Evolutionary conservation across 148 eudicot species (phyloP).

Genomic region (Simmondsia chinensis): DNA sequence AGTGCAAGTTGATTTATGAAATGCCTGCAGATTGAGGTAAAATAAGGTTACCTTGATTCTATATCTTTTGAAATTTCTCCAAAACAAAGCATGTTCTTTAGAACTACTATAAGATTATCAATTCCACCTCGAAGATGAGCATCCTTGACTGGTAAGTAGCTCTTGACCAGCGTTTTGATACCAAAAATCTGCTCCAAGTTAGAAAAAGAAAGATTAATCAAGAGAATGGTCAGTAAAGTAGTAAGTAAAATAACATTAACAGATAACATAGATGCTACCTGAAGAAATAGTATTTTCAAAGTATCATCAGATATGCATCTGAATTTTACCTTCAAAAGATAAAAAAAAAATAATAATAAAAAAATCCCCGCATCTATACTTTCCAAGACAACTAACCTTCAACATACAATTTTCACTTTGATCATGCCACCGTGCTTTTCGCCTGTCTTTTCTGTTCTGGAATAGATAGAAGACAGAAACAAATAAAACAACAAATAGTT

Average conservation of each 20-base stretch:
- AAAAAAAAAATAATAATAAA: not conserved
- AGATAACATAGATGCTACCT: too few species aligned
- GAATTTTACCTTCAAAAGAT: too few species aligned
- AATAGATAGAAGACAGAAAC: conserved; percentile 8
- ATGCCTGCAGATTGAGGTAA: too few species aligned
- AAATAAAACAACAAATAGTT: too few species aligned
- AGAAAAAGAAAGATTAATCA: not conserved
- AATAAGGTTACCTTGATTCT: conserved; percentile 87
- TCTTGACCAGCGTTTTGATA: conserved; percentile 82
- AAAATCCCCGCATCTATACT: too few species aligned
- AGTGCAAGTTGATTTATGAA: too few species aligned
- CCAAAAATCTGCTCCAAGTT: conserved; percentile 62
- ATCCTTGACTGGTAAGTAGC: conserved; percentile 91
- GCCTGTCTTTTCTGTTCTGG: conserved; percentile 48
- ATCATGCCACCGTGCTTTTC: conserved; percentile 72
- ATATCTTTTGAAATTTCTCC: conserved; percentile 75
- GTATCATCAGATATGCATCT: too few species aligned
- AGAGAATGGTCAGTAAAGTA: not conserved
- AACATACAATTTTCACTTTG: conserved; percentile 73
- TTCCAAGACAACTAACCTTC: conserved; percentile 44
- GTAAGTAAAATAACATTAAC: not conserved
- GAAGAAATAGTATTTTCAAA: too few species aligned
- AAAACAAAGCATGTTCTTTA: conserved; percentile 55
- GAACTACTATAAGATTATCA: conserved; percentile 58
- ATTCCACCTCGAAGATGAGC: conserved; percentile 91